Evolutionary conservation across 352 stramenopile species (phyloP).

Genomic region (Phytophthora sojae): DNA sequence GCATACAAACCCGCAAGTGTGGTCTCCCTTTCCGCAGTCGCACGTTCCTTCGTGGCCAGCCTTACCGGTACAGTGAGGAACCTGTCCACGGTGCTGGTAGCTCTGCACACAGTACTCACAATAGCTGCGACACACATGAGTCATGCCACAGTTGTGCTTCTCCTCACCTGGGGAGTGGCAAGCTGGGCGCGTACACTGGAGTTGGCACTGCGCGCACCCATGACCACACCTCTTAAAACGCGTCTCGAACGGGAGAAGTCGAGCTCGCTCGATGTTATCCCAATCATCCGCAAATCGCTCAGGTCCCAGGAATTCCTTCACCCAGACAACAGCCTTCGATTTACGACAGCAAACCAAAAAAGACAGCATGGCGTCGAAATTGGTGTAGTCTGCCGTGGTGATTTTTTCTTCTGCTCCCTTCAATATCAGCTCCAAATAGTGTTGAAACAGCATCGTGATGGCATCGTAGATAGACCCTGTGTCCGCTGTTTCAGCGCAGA

Average conservation of each 20-base stretch:
- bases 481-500: too few species aligned
- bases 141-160: neutral
- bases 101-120: neutral
- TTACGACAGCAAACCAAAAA: slow-evolving; percentile 3
- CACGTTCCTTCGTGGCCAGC: neutral
- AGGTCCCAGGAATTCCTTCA: neutral
- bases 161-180: neutral
- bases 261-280: neutral
- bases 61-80: neutral
- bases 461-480: too few species aligned
- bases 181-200: neutral
- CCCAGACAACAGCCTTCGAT: neutral
- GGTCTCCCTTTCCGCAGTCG: neutral
- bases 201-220: too few species aligned
- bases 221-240: too few species aligned
- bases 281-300: neutral
- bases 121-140: neutral
- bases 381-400: neutral
- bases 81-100: neutral
- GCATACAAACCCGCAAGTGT: neutral
- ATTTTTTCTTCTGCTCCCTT: neutral
- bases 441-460: neutral
- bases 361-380: neutral
- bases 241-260: too few species aligned
- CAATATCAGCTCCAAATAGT: neutral